These are phyloP conservation scores for Pholiota adiposa DNA, from an alignment of 1,284 basidiomycete genomes.

Conservation along the genomic window DNA sequence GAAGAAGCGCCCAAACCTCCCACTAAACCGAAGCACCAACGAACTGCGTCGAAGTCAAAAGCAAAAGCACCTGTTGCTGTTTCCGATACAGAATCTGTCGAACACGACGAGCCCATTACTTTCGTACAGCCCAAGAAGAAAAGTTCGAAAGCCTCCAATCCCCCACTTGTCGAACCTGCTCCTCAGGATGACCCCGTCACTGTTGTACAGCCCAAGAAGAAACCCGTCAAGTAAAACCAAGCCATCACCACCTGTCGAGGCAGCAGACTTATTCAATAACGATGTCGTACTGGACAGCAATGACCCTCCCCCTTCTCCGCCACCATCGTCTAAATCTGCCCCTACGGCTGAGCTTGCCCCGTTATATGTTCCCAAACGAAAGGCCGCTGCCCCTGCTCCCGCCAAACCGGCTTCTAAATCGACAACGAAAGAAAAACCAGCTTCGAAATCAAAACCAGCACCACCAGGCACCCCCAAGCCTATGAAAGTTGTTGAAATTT, in stretches of 20 bases:
- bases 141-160: conserved; percentile 13
- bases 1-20: conserved; percentile 6
- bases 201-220: conserved; percentile 3
- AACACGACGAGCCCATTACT: neutral
- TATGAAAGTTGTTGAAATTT: conserved; percentile 31
- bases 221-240: conserved; percentile 15
- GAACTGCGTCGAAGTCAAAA: conserved; percentile 22
- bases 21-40: conserved; percentile 13
- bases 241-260: conserved; percentile 13
- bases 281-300: conserved; percentile 20
- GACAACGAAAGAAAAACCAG: conserved; percentile 8
- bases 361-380: conserved; percentile 33
- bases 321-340: neutral
- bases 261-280: conserved; percentile 21
- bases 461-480: conserved; percentile 12
- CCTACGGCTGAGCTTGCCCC: conserved; percentile 26
- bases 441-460: conserved; percentile 10
- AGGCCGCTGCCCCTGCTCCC: conserved; percentile 4
- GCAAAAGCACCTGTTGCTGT: conserved; percentile 17
- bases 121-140: conserved; percentile 7
- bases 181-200: conserved; percentile 4
- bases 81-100: conserved; percentile 7
- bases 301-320: conserved; percentile 14
- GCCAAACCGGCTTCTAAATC: conserved; percentile 6
- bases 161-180: conserved; percentile 10